Base-by-base conservation (phyloP, 768 basidiomycete genomes). In the Pleurotus platypus region DNA sequence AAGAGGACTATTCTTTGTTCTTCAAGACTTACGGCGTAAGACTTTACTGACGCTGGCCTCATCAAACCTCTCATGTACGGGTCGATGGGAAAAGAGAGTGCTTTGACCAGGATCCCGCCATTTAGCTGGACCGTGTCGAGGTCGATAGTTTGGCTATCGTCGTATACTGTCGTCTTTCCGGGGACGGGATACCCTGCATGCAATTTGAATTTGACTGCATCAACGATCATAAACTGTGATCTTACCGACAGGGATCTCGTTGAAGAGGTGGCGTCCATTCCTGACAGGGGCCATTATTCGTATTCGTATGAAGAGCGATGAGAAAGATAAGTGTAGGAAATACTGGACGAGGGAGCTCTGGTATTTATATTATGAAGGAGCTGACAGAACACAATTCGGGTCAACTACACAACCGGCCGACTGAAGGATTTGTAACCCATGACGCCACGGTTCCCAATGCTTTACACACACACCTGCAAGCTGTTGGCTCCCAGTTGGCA, bases 21-120 rank as follows among this genome's bases (percentile, higher is more conserved):
- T 9, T 30, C 3, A 9, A 7, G 11, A 58, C 59, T 26, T 18
- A 62, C 62, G 7, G 22, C 2, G 47, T 66, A 67, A 1, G 67
- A 69, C 22, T 68, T 43, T 20, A 62, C 47, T 2, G 60, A 58
- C 2, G 64, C 46, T 8, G 61, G 60, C 5, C 71, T 62, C 79
- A 80, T 78, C 40, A 63, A 60, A 8, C 69, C 69, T 13, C 75
- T 60, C 58, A 78, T 24, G 60, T 76, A 78, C 0, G 79, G 79
- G 50, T 82, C 82, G 40, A 81, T 63, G 13, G 75, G 75, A 13
- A 82, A 60, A 4, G 70, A 67, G 12, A 81, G 67, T 0, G 72
- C 74, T 65, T 79, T 82, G 58, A 79, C 57, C 24, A 82, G 62
- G 48, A 77, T 60, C 0, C 75, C 74, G 0, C 75, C 73, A 26